These are phyloP conservation scores for Podila minutissima DNA, from an alignment of 192 early-diverging fungal species.

Conservation along the genomic window DNA sequence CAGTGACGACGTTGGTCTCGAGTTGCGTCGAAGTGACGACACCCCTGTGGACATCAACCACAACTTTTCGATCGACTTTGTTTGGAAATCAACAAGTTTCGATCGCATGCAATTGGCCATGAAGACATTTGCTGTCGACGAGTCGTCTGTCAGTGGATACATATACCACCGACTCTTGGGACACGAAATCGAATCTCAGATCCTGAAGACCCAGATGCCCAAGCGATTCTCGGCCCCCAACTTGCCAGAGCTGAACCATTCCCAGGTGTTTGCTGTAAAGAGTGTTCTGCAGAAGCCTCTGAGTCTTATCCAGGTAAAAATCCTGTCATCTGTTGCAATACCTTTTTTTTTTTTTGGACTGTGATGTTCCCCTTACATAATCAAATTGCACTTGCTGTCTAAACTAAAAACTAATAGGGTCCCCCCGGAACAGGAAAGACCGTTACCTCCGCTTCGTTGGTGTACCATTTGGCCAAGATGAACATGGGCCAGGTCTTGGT, in stretches of 20 bases:
- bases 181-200: slow-evolving; percentile 92
- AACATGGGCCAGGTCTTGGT: slow-evolving; percentile 94
- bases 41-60: slow-evolving; percentile 84
- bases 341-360: not conserved
- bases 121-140: slow-evolving; percentile 97
- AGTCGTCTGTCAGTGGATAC: slow-evolving; percentile 92
- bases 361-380: not conserved
- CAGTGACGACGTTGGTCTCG: slow-evolving; percentile 96
- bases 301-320: slow-evolving; percentile 82
- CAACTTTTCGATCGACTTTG: slow-evolving; percentile 96
- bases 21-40: slow-evolving; percentile 75
- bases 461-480: slow-evolving; percentile 95
- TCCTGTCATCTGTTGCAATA: not conserved
- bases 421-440: slow-evolving; percentile 99
- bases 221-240: slow-evolving; percentile 93
- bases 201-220: slow-evolving; percentile 81
- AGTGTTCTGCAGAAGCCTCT: slow-evolving; percentile 92
- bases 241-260: slow-evolving; percentile 96
- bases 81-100: slow-evolving; percentile 98
- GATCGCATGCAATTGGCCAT: slow-evolving; percentile 97
- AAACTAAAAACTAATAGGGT: slow-evolving; percentile 54
- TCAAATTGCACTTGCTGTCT: not conserved
- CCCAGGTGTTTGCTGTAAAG: slow-evolving; percentile 96
- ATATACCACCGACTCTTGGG: slow-evolving; percentile 95
- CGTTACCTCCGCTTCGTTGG: slow-evolving; percentile 96